Base-by-base conservation (phyloP, 2,329 filamentous ascomycete genomes). In the Xylariaceae sp. region DNA sequence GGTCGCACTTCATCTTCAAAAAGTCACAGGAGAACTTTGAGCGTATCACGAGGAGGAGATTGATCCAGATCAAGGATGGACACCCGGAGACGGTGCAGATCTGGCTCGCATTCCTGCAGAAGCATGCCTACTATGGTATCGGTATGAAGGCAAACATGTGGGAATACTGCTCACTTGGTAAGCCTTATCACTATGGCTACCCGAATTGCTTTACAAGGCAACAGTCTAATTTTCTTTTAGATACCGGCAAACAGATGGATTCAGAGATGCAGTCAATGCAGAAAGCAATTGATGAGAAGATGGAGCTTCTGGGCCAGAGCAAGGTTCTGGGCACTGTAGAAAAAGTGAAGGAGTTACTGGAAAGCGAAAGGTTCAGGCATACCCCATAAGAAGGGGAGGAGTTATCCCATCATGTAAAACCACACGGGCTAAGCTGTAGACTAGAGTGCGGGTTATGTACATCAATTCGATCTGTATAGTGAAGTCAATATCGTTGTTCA, bases 61-160 rank as follows among this genome's bases (percentile, higher is more conserved):
- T 97, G 65, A 92, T 99, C 46, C 92, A 96, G 74, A 94, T 99
- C 67, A 88, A 91, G 61, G 94, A 97, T 68, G 94, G 92, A 0
- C 82, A 97, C 67, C 86, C 92, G 0, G 91, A 97, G 70, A 87
- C 86, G 1, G 92, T 99, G 29, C 88, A 95, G 73, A 73, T 92
- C 23, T 99, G 94, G 94, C 77, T 99, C 53, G 92, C 91, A 0
- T 97, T 96, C 70, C 72, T 99, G 68, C 84, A 89, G 68, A 96
- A 96, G 75, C 88, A 97, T 70, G 90, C 92, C 35, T 96, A 94
- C 71, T 90, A 95, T 63, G 94, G 94, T n/a, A 87, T 97, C 33
- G 94, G 94, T 66, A 95, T 99, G 92, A 99, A 99, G 81, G 94
- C 94, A 47, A 97, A 99, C 71, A 83, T 97, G 43, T 99, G 89